Base-by-base conservation (phyloP, 768 basidiomycete genomes). In the Xerocomus potaroensis region DNA sequence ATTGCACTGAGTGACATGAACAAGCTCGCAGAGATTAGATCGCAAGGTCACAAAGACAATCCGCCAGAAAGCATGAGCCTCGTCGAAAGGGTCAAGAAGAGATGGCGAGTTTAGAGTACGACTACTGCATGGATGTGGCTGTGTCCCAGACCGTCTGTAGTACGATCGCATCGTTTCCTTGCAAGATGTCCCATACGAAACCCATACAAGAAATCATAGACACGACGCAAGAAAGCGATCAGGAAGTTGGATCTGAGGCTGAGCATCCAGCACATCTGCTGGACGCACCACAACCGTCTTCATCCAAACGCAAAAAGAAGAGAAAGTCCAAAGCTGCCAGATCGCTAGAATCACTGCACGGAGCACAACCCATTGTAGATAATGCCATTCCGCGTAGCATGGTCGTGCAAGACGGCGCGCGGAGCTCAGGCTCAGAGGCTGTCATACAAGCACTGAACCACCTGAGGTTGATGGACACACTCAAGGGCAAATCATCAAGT, bases 381-480 rank as follows among this genome's bases (percentile, higher is more conserved):
- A 72, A 72, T 32, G 82, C 89, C 29, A 66, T 86, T 42, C 77
- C 82, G 36, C 73, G 79, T 55, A 84, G 90, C 56, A 76, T 80
- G 55, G 73, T 73, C 8, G 80, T 83, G 49, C 77, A 77, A 38
- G 73, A 76, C 21, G 54, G 57, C 15, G 56, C n/a, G 53, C n/a
- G 62, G 63, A 5, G 64, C 68, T 45, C 70, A 15, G 81, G 82
- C 48, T 74, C 78, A 48, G 85, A 82, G 31, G 80, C 83, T 45
- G 77, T 93, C 34, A 71, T 82, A 45, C 71, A 78, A 48, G 83
- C 81, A 4, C 63, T 93, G 49, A 80, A 89, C 54, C 84, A 87
- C 50, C 70, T 91, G 65, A 87, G 87, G 62, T 75, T 94, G 39
- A 84, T 87, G 79, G 91, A 95, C 59, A 78, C 91, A 15, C 70